Evolutionary conservation across 176 grass and related monocot genomes (phyloP).

Genomic region (Thinopyrum elongatum): DNA sequence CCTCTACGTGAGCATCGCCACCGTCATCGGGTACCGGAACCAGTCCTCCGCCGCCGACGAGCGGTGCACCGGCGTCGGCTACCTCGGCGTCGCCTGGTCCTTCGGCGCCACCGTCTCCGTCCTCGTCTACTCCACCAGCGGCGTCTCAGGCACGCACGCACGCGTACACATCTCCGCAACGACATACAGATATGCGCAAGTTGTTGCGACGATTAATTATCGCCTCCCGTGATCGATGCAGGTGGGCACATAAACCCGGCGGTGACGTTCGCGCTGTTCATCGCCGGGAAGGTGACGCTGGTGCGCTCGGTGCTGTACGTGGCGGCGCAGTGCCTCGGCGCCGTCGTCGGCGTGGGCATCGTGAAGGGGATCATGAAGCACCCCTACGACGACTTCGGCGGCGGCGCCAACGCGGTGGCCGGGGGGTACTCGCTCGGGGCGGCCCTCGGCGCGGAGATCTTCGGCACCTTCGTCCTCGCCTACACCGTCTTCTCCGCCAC

Average conservation of each 20-base stretch:
- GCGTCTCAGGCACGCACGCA: not conserved
- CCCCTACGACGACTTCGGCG: slow-evolving; percentile 47
- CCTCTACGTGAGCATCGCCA: slow-evolving; percentile 28
- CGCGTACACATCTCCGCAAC: not conserved
- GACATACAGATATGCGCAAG: not conserved
- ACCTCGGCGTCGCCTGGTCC: slow-evolving; percentile 18
- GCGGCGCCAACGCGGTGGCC: slow-evolving; percentile 58
- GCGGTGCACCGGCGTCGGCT: not conserved
- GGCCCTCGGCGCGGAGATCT: slow-evolving; percentile 79
- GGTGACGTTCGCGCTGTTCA: slow-evolving; percentile 68
- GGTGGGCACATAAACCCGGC: slow-evolving; percentile 89
- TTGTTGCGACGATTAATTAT: not conserved
- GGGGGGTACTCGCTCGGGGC: slow-evolving; percentile 31
- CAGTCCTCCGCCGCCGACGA: slow-evolving; percentile 10
- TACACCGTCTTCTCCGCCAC: slow-evolving; percentile 99
- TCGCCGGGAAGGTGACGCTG: slow-evolving; percentile 65
- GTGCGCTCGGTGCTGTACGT: slow-evolving; percentile 54
- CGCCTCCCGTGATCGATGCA: not conserved
- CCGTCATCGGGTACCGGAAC: slow-evolving; percentile 22
- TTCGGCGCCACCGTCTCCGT: slow-evolving; percentile 5
- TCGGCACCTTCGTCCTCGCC: slow-evolving; percentile 94
- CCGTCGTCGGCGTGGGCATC: slow-evolving; percentile 68
- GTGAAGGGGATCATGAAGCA: slow-evolving; percentile 74
- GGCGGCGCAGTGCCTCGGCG: slow-evolving; percentile 79
- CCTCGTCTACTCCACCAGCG: slow-evolving; percentile 20